Percentiles rank a stretch among this genome's conserved stretches.
Evolutionary conservation across 352 stramenopile species (phyloP).

Genomic region (Globisporangium cystogenes): DNA sequence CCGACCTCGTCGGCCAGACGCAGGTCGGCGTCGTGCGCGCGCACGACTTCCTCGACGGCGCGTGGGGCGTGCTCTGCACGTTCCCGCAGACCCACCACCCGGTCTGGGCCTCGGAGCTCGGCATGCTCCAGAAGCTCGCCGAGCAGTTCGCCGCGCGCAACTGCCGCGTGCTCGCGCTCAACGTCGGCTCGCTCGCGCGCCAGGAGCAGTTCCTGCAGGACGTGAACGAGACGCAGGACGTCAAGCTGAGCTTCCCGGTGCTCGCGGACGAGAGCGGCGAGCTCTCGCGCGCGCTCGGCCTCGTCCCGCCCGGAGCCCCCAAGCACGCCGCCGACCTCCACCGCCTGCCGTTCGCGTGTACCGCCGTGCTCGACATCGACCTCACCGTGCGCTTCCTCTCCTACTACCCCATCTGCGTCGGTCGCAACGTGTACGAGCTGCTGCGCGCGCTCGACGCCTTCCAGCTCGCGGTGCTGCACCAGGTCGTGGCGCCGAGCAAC

Average conservation of each 20-base stretch:
- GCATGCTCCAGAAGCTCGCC: slow-evolving; percentile 74
- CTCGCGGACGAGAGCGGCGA: slow-evolving; percentile 62
- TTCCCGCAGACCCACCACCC: slow-evolving; percentile 72
- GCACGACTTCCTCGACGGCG: slow-evolving; percentile 67
- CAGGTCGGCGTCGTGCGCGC: slow-evolving; percentile 65
- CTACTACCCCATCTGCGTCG: slow-evolving; percentile 64
- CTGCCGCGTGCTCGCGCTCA: slow-evolving; percentile 52
- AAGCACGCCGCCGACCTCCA: slow-evolving; percentile 46
- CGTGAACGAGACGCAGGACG: slow-evolving; percentile 78
- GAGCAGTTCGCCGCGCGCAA: slow-evolving; percentile 75
- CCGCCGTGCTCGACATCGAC: slow-evolving; percentile 67
- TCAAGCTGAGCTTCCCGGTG: slow-evolving; percentile 69
- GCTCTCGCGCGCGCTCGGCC: slow-evolving; percentile 50
- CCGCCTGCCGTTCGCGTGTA: slow-evolving; percentile 59
- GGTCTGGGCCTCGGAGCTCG: slow-evolving; percentile 74
- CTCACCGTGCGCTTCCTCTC: slow-evolving; percentile 56
- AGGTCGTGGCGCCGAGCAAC: slow-evolving; percentile 77
- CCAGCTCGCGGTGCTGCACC: slow-evolving; percentile 67
- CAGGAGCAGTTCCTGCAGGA: slow-evolving; percentile 58
- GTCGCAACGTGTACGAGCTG: slow-evolving; percentile 81
- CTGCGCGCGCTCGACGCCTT: slow-evolving; percentile 63
- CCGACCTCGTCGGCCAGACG: slow-evolving; percentile 61
- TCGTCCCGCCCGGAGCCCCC: slow-evolving; percentile 33
- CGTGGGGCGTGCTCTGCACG: slow-evolving; percentile 62
- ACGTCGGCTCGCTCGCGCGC: slow-evolving; percentile 30